Base-by-base conservation (phyloP, 495 filamentous ascomycete species). In the Xylaria scruposa region DNA sequence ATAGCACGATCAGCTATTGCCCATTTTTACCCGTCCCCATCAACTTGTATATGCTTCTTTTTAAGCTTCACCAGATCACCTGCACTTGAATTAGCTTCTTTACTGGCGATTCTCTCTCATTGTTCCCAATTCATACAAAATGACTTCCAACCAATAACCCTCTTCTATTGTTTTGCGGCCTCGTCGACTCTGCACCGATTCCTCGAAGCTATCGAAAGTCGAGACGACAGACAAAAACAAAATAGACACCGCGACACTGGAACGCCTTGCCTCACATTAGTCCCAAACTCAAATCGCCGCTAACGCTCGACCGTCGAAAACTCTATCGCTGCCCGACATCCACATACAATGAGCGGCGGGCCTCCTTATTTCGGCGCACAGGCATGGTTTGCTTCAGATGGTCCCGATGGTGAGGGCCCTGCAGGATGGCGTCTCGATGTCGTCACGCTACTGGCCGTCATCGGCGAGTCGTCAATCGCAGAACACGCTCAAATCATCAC, bases 391-490 rank as follows among this genome's bases (percentile, higher is more conserved):
- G 80, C 83, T 31, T 77, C 64, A 36, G 81, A 79, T 26, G 66
- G 78, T 36, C 65, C 69, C 63, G 49, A 63, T 1, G 70, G 68
- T 19, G 77, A 83, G 38, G 78, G 79, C 10, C 75, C 77, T 29
- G 49, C 61, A 67, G 84, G 82, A 36, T 88, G 86, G 86, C 82
- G 85, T 31, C 83, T 91, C 70, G 89, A 91, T 76, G 86, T 90
- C 49, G 88, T 91, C 67, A 86, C 85, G 40, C 83, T 91, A 4
- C 85, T 91, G 64, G 89, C 90, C 60, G 87, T 91, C 71, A 87
- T 91, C 70, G 90, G 90, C 73, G 89, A 90, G 73, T 84, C 83
- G 17, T 83, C 85, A 4, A 87, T 91, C 56, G 83, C 84, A 71
- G 83, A 85, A 71, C 88, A 90, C 74, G 78, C 85, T 0, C 88